Evolutionary conservation across 2,329 filamentous ascomycete genomes (phyloP), one percentile per base, ranked within the genome.

Genomic region (Fusarium sp.): DNA sequence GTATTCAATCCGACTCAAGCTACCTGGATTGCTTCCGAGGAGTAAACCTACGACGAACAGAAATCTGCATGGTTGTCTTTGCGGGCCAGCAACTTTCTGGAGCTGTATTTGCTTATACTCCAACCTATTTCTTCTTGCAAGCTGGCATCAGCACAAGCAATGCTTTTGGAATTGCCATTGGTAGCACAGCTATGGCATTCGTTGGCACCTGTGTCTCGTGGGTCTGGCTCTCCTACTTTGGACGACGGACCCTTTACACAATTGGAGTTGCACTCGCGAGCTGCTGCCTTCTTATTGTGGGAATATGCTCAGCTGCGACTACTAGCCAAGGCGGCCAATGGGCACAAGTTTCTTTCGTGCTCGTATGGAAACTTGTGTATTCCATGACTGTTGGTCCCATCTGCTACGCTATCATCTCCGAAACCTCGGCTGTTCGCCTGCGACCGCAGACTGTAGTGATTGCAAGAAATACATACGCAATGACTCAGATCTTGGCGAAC

Each of bases 71-170:
- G 69, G 65, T 85, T 76, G 83, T 78, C 7, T 81, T 81, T 62
- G 69, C 79, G 10, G 78, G 76, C 1, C 82, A 85, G 60, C 78
- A 81, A 38, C 75, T 80, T 6, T 75, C 77, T 24, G 78, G 82
- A 17, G 77, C 77, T 31, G 77, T 78, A 14, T 76, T 82, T 51
- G 78, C 79, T 66, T 82, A 81, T 59, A 79, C 75, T 4, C 76
- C 79, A 4, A 88, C 86, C n/a, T 84, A 81, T 72, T 85, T 85
- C 71, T 84, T 82, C 73, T 74, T 80, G 36, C 81, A 83, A 40
- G 78, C 81, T 1, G 83, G 84, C 34, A 75, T 84, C 22, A 60
- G 75, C n/a, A 75, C 78, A 18, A 69, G 74, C 1, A 73, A 78
- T 13, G 78, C 81, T 1, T 84, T 82, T 66, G 78, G 76, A 55